Percentiles rank a stretch among this genome's conserved stretches.
phyloP scores from a whole-genome alignment of 805 yeast species.

The Hermanozyma aechmeae region DNA sequence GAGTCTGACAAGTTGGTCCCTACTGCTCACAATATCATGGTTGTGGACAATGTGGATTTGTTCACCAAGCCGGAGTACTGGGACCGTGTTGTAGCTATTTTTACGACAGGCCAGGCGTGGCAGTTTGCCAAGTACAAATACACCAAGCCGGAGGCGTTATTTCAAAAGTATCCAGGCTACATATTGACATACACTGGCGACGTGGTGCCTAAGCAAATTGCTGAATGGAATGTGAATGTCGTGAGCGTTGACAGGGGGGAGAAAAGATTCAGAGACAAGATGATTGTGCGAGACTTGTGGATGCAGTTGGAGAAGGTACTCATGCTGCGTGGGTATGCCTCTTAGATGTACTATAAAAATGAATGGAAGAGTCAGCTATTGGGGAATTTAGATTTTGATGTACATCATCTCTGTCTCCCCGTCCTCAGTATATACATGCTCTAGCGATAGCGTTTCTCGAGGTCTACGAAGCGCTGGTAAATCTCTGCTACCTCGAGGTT shows the following conservation, averaged over 20 bases:
- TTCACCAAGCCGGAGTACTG: constrained; percentile 89
- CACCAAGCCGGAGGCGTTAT: constrained; percentile 68
- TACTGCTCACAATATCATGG: constrained; percentile 57
- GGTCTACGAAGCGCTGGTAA: constrained; percentile 38
- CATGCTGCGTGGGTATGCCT: too few species aligned
- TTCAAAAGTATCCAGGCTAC: constrained; percentile 79
- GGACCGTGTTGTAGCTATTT: constrained; percentile 93
- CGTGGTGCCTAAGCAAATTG: constrained; percentile 61
- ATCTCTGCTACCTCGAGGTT: constrained; percentile 43
- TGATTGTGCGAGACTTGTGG: constrained; percentile 83
- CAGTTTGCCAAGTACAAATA: constrained; percentile 85
- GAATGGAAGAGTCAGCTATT: too few species aligned
- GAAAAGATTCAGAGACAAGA: constrained; percentile 80
- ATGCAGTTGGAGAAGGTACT: constrained; percentile 67
- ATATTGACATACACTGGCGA: constrained; percentile 73
- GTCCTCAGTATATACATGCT: too few species aligned
- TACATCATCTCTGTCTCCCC: too few species aligned
- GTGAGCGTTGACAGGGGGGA: constrained; percentile 67
- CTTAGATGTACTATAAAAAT: too few species aligned
- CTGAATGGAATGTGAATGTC: constrained; percentile 83
- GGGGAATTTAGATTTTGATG: too few species aligned
- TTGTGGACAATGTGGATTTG: constrained; percentile 82
- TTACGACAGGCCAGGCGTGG: constrained; percentile 97
- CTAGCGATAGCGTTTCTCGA: constrained; percentile 43
- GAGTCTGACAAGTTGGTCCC: constrained; percentile 40